phyloP scores from a whole-genome alignment of 192 early-diverging fungal genomes.

The Entomortierella beljakovae region DNA sequence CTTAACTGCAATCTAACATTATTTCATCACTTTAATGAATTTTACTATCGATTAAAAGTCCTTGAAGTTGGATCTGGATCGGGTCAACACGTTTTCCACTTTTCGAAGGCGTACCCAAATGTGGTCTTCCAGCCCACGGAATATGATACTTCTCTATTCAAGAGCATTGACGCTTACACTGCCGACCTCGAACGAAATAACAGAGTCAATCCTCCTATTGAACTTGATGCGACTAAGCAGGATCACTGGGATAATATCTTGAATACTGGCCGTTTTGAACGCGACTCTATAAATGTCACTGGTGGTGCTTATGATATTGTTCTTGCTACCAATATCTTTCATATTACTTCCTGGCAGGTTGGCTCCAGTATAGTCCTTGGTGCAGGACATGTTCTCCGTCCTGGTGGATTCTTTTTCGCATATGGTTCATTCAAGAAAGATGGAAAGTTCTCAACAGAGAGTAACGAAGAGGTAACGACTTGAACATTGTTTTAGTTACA shows the following conservation, averaged over 20 bases:
- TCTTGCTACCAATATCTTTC: constrained; percentile 31
- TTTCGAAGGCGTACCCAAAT: constrained; percentile 14
- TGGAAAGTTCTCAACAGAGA: constrained; percentile 23
- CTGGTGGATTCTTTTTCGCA: constrained; percentile 17
- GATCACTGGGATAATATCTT: constrained; percentile 11
- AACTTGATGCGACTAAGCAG: constrained; percentile 21
- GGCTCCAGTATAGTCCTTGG: constrained; percentile 7
- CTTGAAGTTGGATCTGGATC: constrained; percentile 29
- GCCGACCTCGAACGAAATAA: constrained; percentile 6
- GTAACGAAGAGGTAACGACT: constrained; percentile 22
- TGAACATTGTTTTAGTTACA: background rate
- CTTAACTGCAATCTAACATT: background rate
- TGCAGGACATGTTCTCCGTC: constrained; percentile 6
- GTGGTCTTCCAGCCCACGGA: constrained; percentile 31
- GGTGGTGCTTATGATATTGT: constrained; percentile 16
- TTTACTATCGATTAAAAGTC: constrained; percentile 14
- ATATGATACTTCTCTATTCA: constrained; percentile 21
- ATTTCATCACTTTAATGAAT: background rate
- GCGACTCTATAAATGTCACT: background rate
- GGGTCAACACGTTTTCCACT: constrained; percentile 22
- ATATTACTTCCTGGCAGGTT: constrained; percentile 27
- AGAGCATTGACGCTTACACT: constrained; percentile 27
- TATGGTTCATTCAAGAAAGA: constrained; percentile 30
- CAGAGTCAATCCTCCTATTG: background rate
- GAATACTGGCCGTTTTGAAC: background rate